These are phyloP conservation scores for Globisporangium alternatum DNA, from an alignment of 352 stramenopile genomes.

Conservation along the genomic window DNA sequence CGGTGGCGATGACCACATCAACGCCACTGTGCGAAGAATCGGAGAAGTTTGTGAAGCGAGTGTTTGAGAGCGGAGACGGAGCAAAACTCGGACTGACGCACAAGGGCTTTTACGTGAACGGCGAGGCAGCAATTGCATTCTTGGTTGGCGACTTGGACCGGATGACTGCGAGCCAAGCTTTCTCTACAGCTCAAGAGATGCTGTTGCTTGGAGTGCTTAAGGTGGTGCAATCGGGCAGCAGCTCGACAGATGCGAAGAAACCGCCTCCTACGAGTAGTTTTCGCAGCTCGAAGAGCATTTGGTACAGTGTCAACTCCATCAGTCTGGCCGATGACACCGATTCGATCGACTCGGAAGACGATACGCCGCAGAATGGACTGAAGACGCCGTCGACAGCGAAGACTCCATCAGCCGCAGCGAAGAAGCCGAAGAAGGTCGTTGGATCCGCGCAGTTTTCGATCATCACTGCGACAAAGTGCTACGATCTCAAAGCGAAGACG, in stretches of 20 bases:
- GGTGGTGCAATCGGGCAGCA: conserved; percentile 24
- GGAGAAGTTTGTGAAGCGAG: conserved; percentile 51
- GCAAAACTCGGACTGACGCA: conserved; percentile 32
- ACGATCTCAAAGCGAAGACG: conserved; percentile 80
- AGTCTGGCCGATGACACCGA: conserved; percentile 71
- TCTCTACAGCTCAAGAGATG: conserved; percentile 74
- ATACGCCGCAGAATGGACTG: conserved; percentile 23
- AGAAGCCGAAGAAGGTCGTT: conserved; percentile 18
- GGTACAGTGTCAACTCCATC: conserved; percentile 80
- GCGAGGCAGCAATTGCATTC: conserved; percentile 72
- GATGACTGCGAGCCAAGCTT: conserved; percentile 56
- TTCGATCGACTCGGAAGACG: conserved; percentile 65
- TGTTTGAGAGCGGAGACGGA: conserved; percentile 28
- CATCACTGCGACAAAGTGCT: conserved; percentile 82
- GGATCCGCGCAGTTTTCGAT: conserved; percentile 85
- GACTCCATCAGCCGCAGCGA: conserved; percentile 20
- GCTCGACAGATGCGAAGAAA: conserved; percentile 19
- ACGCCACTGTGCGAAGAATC: conserved; percentile 59
- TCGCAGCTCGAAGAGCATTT: conserved; percentile 73
- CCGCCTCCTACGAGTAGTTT: conserved; percentile 37
- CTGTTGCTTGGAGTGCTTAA: conserved; percentile 68
- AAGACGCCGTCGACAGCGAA: conserved; percentile 25
- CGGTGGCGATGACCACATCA: conserved; percentile 71
- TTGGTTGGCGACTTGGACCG: conserved; percentile 58
- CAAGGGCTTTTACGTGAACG: conserved; percentile 78